A percentile compares a stretch with the other conserved stretches of the same genome.
Conservation (phyloP, 1,284 basidiomycete species). For the Cryptococcus neoformans region DNA sequence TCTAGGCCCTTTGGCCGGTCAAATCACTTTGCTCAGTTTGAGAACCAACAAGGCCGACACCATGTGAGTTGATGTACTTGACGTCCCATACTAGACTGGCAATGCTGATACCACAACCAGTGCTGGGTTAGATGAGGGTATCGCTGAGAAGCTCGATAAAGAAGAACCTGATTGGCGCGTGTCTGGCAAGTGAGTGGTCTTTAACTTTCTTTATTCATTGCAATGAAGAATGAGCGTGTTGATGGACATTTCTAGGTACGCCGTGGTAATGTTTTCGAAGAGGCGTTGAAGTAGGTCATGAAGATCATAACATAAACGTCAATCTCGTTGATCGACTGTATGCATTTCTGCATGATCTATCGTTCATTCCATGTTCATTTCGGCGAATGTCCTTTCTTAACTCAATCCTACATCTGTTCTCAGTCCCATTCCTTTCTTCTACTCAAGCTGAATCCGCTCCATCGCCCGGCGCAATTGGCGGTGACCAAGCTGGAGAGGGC, state of each 20-base stretch:
- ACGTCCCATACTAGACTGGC: background rate
- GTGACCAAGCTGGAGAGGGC: background rate
- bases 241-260: slow-evolving; percentile 1
- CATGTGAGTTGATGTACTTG: slow-evolving; percentile 48
- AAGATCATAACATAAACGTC: too few species aligned
- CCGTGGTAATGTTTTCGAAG: slow-evolving; percentile 40
- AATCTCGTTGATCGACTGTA: too few species aligned
- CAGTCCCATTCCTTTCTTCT: too few species aligned
- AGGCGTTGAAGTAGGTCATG: background rate
- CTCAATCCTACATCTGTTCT: too few species aligned
- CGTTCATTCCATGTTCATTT: too few species aligned
- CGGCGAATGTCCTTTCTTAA: too few species aligned
- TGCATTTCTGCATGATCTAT: too few species aligned
- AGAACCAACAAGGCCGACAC: slow-evolving; percentile 97
- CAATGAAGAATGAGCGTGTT: background rate
- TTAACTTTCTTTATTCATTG: background rate
- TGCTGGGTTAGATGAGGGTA: slow-evolving; percentile 40
- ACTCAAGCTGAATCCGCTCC: too few species aligned
- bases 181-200: slow-evolving; percentile 42
- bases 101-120: slow-evolving; percentile 12
- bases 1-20: slow-evolving; percentile 70
- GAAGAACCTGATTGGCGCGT: slow-evolving; percentile 42
- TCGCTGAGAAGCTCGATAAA: slow-evolving; percentile 34
- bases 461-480: background rate
- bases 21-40: slow-evolving; percentile 76